Evolutionary conservation across 208 protist species (phyloP).

Genomic region (Naegleria fowleri): DNA sequence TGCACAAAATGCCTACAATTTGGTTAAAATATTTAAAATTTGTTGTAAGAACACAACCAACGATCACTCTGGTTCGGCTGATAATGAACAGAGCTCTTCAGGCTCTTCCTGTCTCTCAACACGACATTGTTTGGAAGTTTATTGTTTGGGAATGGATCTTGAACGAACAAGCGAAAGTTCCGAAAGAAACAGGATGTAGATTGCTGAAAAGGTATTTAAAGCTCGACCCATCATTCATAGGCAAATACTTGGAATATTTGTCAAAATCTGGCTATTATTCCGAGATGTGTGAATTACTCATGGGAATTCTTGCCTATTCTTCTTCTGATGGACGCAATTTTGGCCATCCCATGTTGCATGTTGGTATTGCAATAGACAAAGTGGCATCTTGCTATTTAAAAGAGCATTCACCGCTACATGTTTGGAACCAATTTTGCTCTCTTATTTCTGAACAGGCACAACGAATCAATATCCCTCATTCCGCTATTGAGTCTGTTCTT

Average conservation of each 20-base stretch:
- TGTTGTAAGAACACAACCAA: conserved; percentile 52
- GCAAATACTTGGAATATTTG: conserved; percentile 57
- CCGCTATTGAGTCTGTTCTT: conserved; percentile 59
- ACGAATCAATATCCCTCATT: conserved; percentile 44
- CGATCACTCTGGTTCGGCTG: conserved; percentile 54
- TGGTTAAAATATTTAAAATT: conserved; percentile 79
- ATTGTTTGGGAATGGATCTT: conserved; percentile 62
- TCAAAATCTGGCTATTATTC: conserved; percentile 29
- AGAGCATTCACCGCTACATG: conserved; percentile 32
- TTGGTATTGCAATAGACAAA: neutral
- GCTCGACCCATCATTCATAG: conserved; percentile 39
- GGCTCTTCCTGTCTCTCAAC: conserved; percentile 82
- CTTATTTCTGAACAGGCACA: conserved; percentile 61
- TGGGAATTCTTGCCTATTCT: conserved; percentile 46
- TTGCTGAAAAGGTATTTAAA: conserved; percentile 65
- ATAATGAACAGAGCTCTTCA: conserved; percentile 72
- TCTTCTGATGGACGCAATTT: conserved; percentile 34
- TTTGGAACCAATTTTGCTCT: conserved; percentile 77
- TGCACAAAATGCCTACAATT: conserved; percentile 82
- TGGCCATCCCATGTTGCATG: no score
- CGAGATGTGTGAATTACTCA: conserved; percentile 44
- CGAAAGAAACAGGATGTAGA: conserved; percentile 53
- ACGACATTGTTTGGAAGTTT: conserved; percentile 71
- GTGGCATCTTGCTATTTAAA: neutral
- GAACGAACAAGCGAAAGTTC: conserved; percentile 36